phyloP scores from a whole-genome alignment of 2,329 filamentous ascomycete genomes.

The Penicillium sp. region DNA sequence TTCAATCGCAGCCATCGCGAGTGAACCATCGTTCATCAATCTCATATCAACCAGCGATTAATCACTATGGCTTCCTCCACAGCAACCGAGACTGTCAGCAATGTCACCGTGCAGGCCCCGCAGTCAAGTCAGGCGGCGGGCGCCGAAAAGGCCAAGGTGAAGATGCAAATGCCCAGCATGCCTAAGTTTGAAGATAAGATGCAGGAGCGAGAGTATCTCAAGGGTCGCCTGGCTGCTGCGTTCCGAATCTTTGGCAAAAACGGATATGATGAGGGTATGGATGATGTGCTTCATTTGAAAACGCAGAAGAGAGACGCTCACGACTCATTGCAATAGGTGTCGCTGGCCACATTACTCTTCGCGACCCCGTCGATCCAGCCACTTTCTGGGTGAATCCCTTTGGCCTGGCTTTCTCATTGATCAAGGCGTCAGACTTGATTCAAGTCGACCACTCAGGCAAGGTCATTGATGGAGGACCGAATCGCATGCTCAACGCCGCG shows the following conservation, averaged over 20 bases:
- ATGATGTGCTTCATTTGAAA: background rate
- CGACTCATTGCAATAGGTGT: constrained; percentile 48
- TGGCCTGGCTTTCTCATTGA: constrained; percentile 63
- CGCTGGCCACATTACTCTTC: constrained; percentile 65
- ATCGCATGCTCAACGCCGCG: constrained; percentile 52
- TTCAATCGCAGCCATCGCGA: background rate
- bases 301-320: background rate
- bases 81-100: constrained; percentile 30
- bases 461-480: constrained; percentile 64
- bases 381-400: constrained; percentile 72
- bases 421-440: constrained; percentile 69
- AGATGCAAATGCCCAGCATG: constrained; percentile 37
- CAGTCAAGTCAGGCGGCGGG: constrained; percentile 30
- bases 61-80: constrained; percentile 36
- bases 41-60: background rate
- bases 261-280: constrained; percentile 56
- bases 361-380: constrained; percentile 62
- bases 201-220: constrained; percentile 58
- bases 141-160: constrained; percentile 36
- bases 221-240: constrained; percentile 58
- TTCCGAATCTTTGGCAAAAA: constrained; percentile 63
- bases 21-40: background rate
- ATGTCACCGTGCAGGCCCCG: constrained; percentile 21
- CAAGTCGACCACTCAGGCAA: constrained; percentile 64
- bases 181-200: constrained; percentile 48